Conservation (phyloP, 73 alveolate genomes). For the Symbiodinium pilosum region DNA sequence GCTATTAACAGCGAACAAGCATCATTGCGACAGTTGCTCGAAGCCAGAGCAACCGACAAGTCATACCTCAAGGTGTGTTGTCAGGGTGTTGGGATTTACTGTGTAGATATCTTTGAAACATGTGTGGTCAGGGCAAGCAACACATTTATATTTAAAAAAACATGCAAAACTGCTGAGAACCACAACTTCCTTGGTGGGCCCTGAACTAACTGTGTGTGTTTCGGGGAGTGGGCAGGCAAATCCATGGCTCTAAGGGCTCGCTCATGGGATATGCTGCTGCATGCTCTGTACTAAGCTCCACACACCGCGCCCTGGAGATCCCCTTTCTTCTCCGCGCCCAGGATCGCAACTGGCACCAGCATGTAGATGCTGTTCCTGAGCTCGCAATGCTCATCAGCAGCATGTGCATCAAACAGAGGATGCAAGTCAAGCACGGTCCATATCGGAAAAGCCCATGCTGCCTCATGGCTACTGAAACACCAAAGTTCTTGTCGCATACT, state of each 20-base stretch:
- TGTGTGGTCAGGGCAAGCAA: too few species aligned
- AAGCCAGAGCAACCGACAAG: neutral
- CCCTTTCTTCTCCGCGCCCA: neutral
- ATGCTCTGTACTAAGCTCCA: neutral
- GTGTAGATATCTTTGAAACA: too few species aligned
- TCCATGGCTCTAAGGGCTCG: neutral
- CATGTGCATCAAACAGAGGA: too few species aligned
- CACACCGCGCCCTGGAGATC: neutral
- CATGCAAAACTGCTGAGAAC: neutral
- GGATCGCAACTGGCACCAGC: neutral
- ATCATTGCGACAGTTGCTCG: neutral
- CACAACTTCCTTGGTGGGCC: too few species aligned
- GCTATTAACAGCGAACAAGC: too few species aligned
- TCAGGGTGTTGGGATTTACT: too few species aligned
- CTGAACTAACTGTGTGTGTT: neutral
- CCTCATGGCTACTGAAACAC: too few species aligned
- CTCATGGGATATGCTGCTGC: neutral
- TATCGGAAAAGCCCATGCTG: too few species aligned
- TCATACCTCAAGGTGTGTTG: neutral
- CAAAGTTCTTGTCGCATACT: too few species aligned
- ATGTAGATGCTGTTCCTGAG: constrained; percentile 18
- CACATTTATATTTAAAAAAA: too few species aligned
- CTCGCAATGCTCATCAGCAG: too few species aligned
- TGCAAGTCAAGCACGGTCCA: too few species aligned
- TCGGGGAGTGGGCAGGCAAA: neutral